These are phyloP conservation scores for Chalciporus chontae DNA, from an alignment of 768 basidiomycete genomes.

Conservation along the genomic window DNA sequence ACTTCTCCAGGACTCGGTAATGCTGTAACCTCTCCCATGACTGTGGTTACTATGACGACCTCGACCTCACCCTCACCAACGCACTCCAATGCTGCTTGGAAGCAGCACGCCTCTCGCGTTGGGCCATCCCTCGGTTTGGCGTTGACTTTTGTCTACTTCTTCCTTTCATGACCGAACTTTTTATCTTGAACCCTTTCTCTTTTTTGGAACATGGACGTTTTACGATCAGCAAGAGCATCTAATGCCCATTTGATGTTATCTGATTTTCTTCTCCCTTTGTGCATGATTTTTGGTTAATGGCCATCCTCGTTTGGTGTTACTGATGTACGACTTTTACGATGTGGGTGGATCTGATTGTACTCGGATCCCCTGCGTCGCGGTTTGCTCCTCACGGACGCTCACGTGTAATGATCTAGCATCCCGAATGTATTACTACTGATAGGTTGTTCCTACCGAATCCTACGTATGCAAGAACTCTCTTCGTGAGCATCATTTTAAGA, in stretches of 20 bases:
- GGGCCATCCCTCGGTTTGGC: conserved; percentile 14
- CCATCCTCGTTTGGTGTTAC: neutral
- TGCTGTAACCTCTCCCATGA: neutral
- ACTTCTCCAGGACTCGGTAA: neutral
- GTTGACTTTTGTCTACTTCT: conserved; percentile 14
- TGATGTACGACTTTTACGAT: conserved; percentile 20
- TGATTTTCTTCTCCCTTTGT: conserved; percentile 15
- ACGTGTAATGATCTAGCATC: conserved; percentile 21
- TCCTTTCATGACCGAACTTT: conserved; percentile 18
- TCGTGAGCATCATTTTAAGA: conserved; percentile 11
- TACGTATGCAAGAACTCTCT: neutral
- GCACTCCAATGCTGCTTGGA: conserved; percentile 25
- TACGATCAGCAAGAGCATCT: conserved; percentile 10
- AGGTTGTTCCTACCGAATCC: neutral
- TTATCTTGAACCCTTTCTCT: neutral
- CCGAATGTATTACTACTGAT: conserved; percentile 20
- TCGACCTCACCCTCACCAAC: conserved; percentile 10
- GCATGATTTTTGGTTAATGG: conserved; percentile 9
- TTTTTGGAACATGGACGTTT: conserved; percentile 10
- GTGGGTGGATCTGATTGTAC: conserved; percentile 7
- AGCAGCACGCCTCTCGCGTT: conserved; percentile 15
- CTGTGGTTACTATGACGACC: conserved; percentile 4
- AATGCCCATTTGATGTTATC: conserved; percentile 6
- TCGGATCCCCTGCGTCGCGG: conserved; percentile 9
- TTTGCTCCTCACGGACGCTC: conserved; percentile 14